Conservation (phyloP, 192 early-diverging fungal genomes). For the Coemansia sp. region DNA sequence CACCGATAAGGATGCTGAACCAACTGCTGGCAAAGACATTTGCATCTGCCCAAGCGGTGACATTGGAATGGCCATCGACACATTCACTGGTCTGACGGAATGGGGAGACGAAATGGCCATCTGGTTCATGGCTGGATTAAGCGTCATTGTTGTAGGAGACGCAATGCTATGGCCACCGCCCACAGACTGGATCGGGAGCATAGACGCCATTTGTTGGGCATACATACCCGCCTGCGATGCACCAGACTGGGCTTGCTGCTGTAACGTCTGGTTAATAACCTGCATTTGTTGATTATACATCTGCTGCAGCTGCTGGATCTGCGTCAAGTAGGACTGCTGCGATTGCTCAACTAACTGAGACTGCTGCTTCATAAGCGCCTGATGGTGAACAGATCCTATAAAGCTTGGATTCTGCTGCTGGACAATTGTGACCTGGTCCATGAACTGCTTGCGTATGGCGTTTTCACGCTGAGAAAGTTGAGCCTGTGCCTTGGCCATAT, state of each 20-base stretch:
- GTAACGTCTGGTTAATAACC: conserved; percentile 24
- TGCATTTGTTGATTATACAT: conserved; percentile 37
- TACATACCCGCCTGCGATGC: neutral
- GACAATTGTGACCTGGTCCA: conserved; percentile 19
- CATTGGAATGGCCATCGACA: conserved; percentile 19
- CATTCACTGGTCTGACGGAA: conserved; percentile 9
- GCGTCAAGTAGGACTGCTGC: conserved; percentile 33
- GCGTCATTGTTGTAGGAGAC: conserved; percentile 3
- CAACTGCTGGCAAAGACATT: conserved; percentile 1
- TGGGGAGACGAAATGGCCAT: conserved; percentile 20
- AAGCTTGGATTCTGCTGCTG: conserved; percentile 47
- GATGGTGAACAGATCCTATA: conserved; percentile 34
- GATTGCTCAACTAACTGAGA: conserved; percentile 40
- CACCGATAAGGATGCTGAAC: conserved; percentile 5
- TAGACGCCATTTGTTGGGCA: conserved; percentile 23
- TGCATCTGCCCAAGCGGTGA: conserved; percentile 18
- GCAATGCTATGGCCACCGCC: neutral
- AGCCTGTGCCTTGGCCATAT: conserved; percentile 30
- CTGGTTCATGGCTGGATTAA: conserved; percentile 22
- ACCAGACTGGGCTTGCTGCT: conserved; percentile 29
- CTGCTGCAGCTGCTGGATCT: conserved; percentile 34
- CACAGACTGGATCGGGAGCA: conserved; percentile 2
- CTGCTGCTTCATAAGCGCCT: conserved; percentile 44
- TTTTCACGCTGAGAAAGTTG: conserved; percentile 36
- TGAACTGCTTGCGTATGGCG: conserved; percentile 32